Conservation (phyloP, 176 grass and related monocot genomes). For the Triticum urartu region DNA sequence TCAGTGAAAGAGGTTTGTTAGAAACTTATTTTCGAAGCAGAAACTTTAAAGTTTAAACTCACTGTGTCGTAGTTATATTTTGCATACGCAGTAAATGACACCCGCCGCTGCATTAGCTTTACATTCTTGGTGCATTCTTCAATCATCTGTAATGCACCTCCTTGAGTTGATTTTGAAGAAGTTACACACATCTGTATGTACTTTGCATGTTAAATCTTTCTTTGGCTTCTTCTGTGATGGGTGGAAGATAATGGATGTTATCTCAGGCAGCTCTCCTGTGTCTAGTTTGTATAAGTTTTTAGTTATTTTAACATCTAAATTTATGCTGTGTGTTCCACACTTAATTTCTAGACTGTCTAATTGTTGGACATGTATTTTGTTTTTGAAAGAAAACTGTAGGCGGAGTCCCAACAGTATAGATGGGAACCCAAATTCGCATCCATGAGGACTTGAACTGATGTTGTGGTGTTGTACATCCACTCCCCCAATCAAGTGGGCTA, state of each 20-base stretch:
- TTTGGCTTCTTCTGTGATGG: neutral
- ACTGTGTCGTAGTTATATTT: neutral
- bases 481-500: too few relatives aligned
- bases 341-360: neutral
- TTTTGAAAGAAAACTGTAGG: too few relatives aligned
- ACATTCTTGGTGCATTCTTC: neutral
- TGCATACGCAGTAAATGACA: neutral
- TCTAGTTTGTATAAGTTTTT: neutral
- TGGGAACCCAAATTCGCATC: too few relatives aligned
- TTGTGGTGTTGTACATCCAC: too few relatives aligned
- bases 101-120: neutral
- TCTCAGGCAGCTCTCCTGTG: neutral
- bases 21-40: neutral
- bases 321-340: neutral
- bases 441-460: too few relatives aligned
- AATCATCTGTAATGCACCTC: neutral
- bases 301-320: slow-evolving; percentile 6
- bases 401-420: too few relatives aligned
- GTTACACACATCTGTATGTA: neutral
- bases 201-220: neutral
- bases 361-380: too few relatives aligned
- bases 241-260: slow-evolving; percentile 13
- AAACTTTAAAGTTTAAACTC: neutral
- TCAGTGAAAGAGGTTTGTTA: slow-evolving; percentile 77
- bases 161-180: neutral